These are phyloP conservation scores for Hymenoscyphus albidus DNA, from an alignment of 2,329 filamentous ascomycete species.

Conservation along the genomic window DNA sequence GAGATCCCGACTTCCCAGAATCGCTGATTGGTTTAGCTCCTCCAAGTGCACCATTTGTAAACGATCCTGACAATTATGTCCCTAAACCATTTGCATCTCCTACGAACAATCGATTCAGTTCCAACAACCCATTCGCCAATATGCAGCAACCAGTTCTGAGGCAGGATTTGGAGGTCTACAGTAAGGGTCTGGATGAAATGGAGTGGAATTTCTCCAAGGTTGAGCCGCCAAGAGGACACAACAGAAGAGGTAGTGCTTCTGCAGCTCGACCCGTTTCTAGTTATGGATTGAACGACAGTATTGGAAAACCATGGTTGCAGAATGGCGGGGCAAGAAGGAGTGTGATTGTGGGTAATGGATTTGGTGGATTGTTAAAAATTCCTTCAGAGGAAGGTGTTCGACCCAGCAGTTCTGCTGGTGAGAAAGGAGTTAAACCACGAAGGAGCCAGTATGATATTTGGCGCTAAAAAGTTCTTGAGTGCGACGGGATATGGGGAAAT, in stretches of 20 bases:
- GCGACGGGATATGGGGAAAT: not conserved
- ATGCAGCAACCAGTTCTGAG: conserved; percentile 40
- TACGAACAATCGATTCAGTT: conserved; percentile 28
- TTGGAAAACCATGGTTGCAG: conserved; percentile 38
- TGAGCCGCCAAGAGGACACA: conserved; percentile 42
- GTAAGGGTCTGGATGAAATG: conserved; percentile 62
- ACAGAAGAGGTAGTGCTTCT: conserved; percentile 36
- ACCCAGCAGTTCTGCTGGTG: conserved; percentile 31
- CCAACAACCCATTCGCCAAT: conserved; percentile 34
- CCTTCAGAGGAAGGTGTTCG: conserved; percentile 46
- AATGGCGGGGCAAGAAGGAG: conserved; percentile 55
- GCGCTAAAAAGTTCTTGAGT: conserved; percentile 18
- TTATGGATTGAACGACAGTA: conserved; percentile 42
- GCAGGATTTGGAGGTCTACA: conserved; percentile 59
- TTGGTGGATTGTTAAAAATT: conserved; percentile 63
- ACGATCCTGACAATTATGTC: conserved; percentile 32
- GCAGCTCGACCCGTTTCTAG: conserved; percentile 43
- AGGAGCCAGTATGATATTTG: conserved; percentile 33
- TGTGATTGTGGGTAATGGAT: conserved; percentile 63
- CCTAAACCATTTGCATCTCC: conserved; percentile 24
- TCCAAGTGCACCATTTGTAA: conserved; percentile 51
- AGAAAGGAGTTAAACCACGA: conserved; percentile 18
- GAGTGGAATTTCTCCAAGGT: conserved; percentile 66
- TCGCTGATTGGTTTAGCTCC: conserved; percentile 66
- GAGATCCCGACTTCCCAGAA: conserved; percentile 79